Base-by-base conservation (phyloP, 1,284 basidiomycete species). In the Paramarasmius palmivorus region DNA sequence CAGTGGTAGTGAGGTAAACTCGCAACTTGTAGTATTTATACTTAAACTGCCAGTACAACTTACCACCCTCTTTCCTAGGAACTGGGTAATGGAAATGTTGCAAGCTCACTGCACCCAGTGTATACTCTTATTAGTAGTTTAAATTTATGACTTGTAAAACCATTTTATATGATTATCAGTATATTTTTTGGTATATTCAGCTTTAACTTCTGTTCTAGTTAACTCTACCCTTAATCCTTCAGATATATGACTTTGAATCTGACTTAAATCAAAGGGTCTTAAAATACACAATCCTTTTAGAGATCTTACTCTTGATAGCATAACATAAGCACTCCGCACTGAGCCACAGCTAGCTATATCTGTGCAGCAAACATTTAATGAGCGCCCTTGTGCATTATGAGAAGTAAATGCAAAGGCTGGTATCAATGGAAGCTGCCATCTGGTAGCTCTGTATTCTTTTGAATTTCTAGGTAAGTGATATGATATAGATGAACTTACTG, bases 311-410 rank as follows among this genome's bases (percentile, higher is more conserved):
- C 50, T 3, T 3, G 50, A 52, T 3, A 45, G 34, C 39, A 44
- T 52, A 2, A 44, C 50, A 52, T 52, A 52, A 5, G 57, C 48
- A 17, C 56, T 54, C 7, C 60, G 56, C 17, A 59, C 53, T 0
- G 52, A 49, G 26, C 47, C 12, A 26, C 54, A 59, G 20, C 60
- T 58, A 17, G 60, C 60, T 0, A 64, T 39, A 40, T 64, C 61
- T 10, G 63, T 52, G 14, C 54, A 49, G 4, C 52, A 61, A 14
- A 19, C 35, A 44, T 60, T 46, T 12, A 64, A 34, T 0, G 63
- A 58, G 3, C 59, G 55, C 6, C 61, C 61, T 49, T 64, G 63
- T 14, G 59, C 59, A 36, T 64, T 64, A 34, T 64, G 61, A 12
- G 61, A 52, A 1, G 61, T 62, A 50, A 57, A 61, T 4, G 58